Conservation (phyloP, 1,139 yeast genomes). For the Sugiyamaella castrensis region DNA sequence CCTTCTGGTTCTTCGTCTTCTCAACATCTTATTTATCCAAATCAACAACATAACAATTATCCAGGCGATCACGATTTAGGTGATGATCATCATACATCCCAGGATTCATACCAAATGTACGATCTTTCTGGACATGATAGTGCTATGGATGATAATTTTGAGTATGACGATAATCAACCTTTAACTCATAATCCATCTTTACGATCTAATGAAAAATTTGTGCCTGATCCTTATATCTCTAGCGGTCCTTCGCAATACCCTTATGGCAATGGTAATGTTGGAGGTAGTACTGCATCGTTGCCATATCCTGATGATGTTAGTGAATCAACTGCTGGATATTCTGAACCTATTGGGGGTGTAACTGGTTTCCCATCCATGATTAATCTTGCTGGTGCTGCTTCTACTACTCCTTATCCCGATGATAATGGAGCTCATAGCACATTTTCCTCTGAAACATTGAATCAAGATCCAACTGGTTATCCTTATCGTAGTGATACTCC, state of each 20-base stretch:
- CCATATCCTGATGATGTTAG: conserved; percentile 29
- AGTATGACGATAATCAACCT: conserved; percentile 25
- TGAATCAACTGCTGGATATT: conserved; percentile 17
- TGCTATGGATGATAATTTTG: conserved; percentile 22
- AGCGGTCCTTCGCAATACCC: not conserved
- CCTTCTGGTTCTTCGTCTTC: conserved; percentile 1
- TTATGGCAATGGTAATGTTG: not conserved
- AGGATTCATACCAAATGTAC: conserved; percentile 25
- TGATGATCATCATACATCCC: not conserved
- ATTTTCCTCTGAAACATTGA: conserved; percentile 5
- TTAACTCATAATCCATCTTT: conserved; percentile 16
- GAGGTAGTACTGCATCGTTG: conserved; percentile 6
- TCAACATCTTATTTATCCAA: conserved; percentile 4
- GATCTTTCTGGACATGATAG: conserved; percentile 24
- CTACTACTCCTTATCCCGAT: conserved; percentile 11
- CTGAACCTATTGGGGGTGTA: conserved; percentile 32
- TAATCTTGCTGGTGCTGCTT: conserved; percentile 3
- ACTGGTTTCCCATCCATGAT: conserved; percentile 27
- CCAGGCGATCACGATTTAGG: not conserved
- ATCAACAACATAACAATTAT: no score
- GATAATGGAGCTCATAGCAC: conserved; percentile 9
- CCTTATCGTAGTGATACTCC: conserved; percentile 21
- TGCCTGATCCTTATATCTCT: not conserved
- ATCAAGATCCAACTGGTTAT: conserved; percentile 5
- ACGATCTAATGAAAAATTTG: not conserved